Evolutionary conservation across 202 grass and related monocot species (phyloP), one percentile per base, ranked within the genome.

Genomic region (Setaria italica): DNA sequence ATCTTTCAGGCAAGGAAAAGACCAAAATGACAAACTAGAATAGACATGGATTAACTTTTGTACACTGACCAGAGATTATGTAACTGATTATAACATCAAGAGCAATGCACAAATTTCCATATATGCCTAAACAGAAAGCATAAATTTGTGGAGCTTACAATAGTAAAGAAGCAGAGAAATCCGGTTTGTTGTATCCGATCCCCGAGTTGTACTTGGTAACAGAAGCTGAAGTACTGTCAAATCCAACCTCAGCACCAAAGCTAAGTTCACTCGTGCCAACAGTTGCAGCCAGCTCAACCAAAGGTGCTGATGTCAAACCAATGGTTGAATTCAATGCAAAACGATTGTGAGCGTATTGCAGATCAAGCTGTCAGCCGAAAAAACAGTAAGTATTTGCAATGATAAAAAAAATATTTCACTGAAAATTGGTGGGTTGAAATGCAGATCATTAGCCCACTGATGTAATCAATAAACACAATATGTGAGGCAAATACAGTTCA

Each of bases 201-300:
- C 92, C 95, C 4, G 87, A 92, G 85, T 97, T 97, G 87, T 97
- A 97, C 82, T 97, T 97, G 19, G 92, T 94, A 70, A 97, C 79
- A 88, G 85, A 87, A 63, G 95, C 92, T 47, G 92, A 94, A 84
- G 88, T 79, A 74, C 95, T 97, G 81, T 97, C 95, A 91, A 97
- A 97, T 16, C 95, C 95, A 85, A 97, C 76, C 87, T 97, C 92
- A 32, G 76, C 92, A 76, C 95, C 95, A 67, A 91, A 9, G 84
- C 79, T 62, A 76, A 97, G 67, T 82, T 93, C 89, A 49, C 74
- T 91, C 46, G 85, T 90, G 76, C 95, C 95, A 0, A 88, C 9
- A 53, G 88, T 90, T 85, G 80, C 87, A 63, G 92, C 90, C 47
- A 94, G 84, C 90, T 97, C 95, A 14, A 97, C 60, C 62, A 90